Base-by-base conservation (phyloP, 2,329 filamentous ascomycete genomes). In the Trichoderma asperellum region DNA sequence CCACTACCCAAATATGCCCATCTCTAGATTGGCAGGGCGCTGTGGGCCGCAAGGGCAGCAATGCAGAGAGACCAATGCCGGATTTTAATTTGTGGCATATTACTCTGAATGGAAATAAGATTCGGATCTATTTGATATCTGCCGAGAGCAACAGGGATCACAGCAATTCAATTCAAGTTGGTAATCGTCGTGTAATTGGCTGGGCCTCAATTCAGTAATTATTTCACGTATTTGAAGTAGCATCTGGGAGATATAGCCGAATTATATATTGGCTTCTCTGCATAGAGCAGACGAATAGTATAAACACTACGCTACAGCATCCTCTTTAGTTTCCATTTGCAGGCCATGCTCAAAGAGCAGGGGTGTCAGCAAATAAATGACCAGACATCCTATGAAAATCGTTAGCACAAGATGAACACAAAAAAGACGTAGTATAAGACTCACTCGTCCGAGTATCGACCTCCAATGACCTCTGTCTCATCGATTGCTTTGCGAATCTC, bases 401-500 rank as follows among this genome's bases (percentile, higher is more conserved):
- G 37, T 65, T 34, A 35, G 56, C 32, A 24, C 14, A 24, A 32
- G 18, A 18, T 14, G 40, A 12, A n/a, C 18, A 3, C 12, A 7
- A 2, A 2, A 1, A 32, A 12, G 24, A 18, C 8, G 16, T 1
- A 2, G 5, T 2, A 2, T 18, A 14, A 16, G 16, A 71, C 64
- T 65, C 59, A 73, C 70, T 32, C 53, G 2, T 34, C 57, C 6
- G 74, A 64, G 37, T 77, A 74, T 16, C 76, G 71, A 5, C 73
- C 73, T 1, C 78, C 78, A 14, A 71, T 59, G 21, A 79, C 66
- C 35, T 75, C 73, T 16, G 75, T 75, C 34, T 75, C 76, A 7
- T 71, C 34, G 10, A 77, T 76, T 21, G 76, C 55, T 29, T 70
- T 71, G 29, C 80, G 74, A 60, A 84, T 72, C 43, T 78, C 73